Evolutionary conservation across 192 early-diverging fungal genomes (phyloP), one percentile per base, ranked within the genome.

Genomic region (Diversispora eburnea): DNA sequence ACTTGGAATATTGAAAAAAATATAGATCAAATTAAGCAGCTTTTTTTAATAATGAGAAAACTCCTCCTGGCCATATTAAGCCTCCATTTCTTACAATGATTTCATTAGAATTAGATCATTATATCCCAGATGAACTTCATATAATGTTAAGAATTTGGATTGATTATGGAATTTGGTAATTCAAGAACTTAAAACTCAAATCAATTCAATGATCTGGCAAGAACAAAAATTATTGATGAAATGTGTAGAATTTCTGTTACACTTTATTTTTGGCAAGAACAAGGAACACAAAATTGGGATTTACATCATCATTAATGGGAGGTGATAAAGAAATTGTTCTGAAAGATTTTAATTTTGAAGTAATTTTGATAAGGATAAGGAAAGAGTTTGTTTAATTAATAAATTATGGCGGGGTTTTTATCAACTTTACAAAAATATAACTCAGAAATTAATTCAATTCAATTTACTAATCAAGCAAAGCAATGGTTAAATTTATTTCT

Each of bases 131-230:
- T 56, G 55, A 56, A 19, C n/a, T 56, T 5, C 55, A 56, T 56
- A 7, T 56, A 1, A 56, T 56, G 55, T 56, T 56, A n/a, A 12
- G 55, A 56, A 56, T 56, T n/a, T 56, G 55, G 55, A 56, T 56
- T 3, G 55, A 10, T n/a, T 56, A n/a, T 56, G 55, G 55, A 19
- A 7, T 1, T 56, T 56, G 5, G 55, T 19, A 56, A 12, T 56
- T 56, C 55, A 56, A 56, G 55, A 56, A 56, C n/a, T 56, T 6
- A 56, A 56, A 56, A n/a, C 55, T 17, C 52, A 56, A 56, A 56
- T 56, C 0, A n/a, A 56, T 56, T 56, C 3, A 56, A 56, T 56
- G n/a, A 56, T 56, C 3, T 0, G 1, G 3, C n/a, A n/a, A 56
- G 55, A n/a, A n/a, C 55, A 56, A 56, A n/a, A 17, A 49, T 49